Conservation (phyloP, 129 eudicot genomes). For the Helianthus annuus region HanXRQr2.0-SUNRISE NC_035436.2:39668823-39669322, state of each 20-base stretch:
- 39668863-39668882: background rate
- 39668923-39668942: background rate
- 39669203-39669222: no score
- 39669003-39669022: background rate
- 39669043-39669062: background rate
- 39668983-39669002: background rate
- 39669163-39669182: background rate
- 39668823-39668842: background rate
- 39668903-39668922: conserved; percentile 5
- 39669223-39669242: no score
- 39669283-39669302: no score
- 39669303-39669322: no score
- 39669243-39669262: no score
- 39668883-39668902: background rate
- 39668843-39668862: background rate
- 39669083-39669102: background rate
- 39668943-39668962: background rate
- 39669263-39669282: no score
- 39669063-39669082: background rate
- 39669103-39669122: background rate
- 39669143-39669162: background rate
- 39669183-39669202: no score
- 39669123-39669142: background rate
- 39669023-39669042: background rate
- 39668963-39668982: background rate